Conservation (phyloP, 2,329 filamentous ascomycete genomes). For the Cercospora zeae-maydis region DNA sequence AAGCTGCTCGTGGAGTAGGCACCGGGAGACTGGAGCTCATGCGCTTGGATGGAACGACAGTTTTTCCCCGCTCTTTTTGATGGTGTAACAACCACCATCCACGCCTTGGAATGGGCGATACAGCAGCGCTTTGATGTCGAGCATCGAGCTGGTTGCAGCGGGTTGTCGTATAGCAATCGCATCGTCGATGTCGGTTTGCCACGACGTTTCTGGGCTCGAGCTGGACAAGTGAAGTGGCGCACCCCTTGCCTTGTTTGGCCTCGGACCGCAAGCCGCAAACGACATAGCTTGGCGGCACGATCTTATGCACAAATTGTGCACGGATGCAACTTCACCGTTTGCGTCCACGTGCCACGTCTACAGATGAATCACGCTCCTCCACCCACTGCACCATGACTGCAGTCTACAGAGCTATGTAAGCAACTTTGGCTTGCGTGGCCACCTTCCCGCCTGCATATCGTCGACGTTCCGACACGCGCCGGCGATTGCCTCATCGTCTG, state of each 20-base stretch:
- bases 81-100: background rate
- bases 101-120: background rate
- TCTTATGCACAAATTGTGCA: conserved; percentile 1
- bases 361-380: background rate
- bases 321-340: background rate
- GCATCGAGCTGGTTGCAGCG: background rate
- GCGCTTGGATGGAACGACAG: background rate
- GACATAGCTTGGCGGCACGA: background rate
- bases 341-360: background rate
- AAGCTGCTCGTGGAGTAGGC: background rate
- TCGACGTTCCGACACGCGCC: background rate
- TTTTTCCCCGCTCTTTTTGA: background rate
- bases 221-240: background rate
- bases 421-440: background rate
- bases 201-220: background rate
- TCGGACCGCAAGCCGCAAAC: background rate
- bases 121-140: background rate
- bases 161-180: background rate
- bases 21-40: background rate
- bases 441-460: background rate
- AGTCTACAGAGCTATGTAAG: background rate
- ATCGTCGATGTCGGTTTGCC: background rate
- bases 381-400: background rate
- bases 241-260: background rate
- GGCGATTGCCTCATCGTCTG: background rate